Percentiles rank a stretch among this genome's conserved stretches.
These are phyloP conservation scores for Aspergillus pseudoglaucus DNA, from an alignment of 2,329 filamentous ascomycete genomes.

Conservation along the genomic window DNA sequence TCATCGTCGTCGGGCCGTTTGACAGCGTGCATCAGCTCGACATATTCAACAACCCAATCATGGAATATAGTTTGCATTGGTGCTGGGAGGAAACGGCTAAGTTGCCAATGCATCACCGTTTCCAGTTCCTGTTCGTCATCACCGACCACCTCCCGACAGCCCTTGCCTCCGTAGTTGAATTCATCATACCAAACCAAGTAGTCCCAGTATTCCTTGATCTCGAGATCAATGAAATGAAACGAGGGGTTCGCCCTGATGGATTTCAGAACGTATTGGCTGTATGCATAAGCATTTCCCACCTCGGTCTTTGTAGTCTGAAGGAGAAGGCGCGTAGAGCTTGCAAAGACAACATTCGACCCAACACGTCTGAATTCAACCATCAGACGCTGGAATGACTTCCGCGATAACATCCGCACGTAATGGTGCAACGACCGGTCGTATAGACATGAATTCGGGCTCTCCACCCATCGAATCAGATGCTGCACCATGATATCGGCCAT, in stretches of 20 bases:
- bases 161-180: constrained; percentile 96
- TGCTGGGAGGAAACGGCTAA: constrained; percentile 76
- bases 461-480: constrained; percentile 94
- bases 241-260: constrained; percentile 92
- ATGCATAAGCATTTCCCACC: constrained; percentile 92
- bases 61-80: constrained; percentile 79
- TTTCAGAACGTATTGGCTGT: constrained; percentile 95
- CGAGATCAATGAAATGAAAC: constrained; percentile 94
- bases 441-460: constrained; percentile 85
- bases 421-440: constrained; percentile 93
- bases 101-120: constrained; percentile 97
- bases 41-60: constrained; percentile 90
- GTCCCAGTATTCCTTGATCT: constrained; percentile 99
- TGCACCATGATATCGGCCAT: constrained; percentile 99
- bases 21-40: constrained; percentile 83
- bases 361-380: constrained; percentile 96
- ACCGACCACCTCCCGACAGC: constrained; percentile 71
- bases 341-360: constrained; percentile 92
- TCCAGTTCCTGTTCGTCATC: constrained; percentile 74
- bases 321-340: constrained; percentile 78
- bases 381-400: constrained; percentile 92
- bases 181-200: constrained; percentile 98
- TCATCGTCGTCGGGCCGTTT: constrained; percentile 62
- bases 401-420: constrained; percentile 98
- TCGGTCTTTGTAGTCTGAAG: constrained; percentile 95